These are phyloP conservation scores for Rhodosporidiobolus sp. DNA, from an alignment of 768 basidiomycete genomes.

Conservation along the genomic window DNA sequence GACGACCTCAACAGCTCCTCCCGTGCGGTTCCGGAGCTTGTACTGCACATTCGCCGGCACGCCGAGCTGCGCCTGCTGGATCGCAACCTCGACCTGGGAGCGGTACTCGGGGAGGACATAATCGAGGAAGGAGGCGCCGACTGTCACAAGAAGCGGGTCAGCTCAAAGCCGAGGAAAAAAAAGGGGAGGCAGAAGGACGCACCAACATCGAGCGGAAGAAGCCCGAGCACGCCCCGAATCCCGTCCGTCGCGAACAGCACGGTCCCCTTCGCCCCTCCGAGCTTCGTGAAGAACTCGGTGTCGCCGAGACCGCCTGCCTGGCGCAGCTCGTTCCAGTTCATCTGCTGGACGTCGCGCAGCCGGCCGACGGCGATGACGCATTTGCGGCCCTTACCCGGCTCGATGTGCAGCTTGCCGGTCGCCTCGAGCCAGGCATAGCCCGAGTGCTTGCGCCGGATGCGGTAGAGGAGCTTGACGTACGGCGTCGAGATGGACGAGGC, in stretches of 20 bases:
- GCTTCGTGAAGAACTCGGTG: conserved; percentile 52
- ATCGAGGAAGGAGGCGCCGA: conserved; percentile 44
- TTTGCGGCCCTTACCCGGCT: conserved; percentile 51
- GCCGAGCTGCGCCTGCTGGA: conserved; percentile 46
- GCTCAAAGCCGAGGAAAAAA: neutral
- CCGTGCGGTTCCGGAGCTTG: conserved; percentile 46
- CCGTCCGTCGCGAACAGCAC: conserved; percentile 49
- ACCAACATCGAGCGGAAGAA: conserved; percentile 34
- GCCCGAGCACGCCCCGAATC: conserved; percentile 49
- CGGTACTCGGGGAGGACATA: conserved; percentile 44
- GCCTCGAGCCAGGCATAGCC: conserved; percentile 87
- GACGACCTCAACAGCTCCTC: conserved; percentile 47
- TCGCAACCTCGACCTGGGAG: conserved; percentile 25
- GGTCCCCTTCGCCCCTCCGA: conserved; percentile 49
- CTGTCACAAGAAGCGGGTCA: conserved; percentile 24
- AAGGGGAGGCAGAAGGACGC: neutral
- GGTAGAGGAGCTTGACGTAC: conserved; percentile 77
- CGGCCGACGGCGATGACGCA: conserved; percentile 84
- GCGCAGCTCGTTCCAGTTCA: conserved; percentile 61
- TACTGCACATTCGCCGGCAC: conserved; percentile 46
- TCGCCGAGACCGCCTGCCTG: conserved; percentile 56
- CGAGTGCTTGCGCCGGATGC: conserved; percentile 65
- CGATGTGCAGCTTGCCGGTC: conserved; percentile 77
- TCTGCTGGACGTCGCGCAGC: conserved; percentile 53
- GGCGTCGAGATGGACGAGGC: conserved; percentile 32